Base-by-base conservation (phyloP, 805 yeast genomes). In the Starmerella cellae region DNA sequence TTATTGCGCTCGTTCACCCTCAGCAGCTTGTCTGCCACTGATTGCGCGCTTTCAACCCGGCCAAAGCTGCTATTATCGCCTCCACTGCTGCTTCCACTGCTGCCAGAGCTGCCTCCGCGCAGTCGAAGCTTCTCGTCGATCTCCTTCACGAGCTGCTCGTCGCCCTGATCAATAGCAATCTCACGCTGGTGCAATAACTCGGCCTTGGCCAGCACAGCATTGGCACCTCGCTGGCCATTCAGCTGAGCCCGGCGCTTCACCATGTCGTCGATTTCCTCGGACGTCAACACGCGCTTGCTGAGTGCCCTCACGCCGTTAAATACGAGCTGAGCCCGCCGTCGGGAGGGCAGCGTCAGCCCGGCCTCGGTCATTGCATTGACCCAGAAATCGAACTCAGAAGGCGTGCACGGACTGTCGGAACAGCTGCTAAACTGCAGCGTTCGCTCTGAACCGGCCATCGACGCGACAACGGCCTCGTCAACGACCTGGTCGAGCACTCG, bases 1-100 rank as follows among this genome's bases (percentile, higher is more conserved):
- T 94, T 73, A 61, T 91, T 91, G 55, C 95, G 75, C 54, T 81
- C 79, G 51, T 85, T 84, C 39, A 85, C 82, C n/a, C 40, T 37
- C 20, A 26, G 24, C 11, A 48, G 46, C 39, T 40, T 40, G 29
- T 41, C 42, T 9, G 32, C 37, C 28, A 30, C 40, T 3, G 36
- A 14, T 4, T 3, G 11, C 28, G 19, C 22, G 23, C n/a, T 10
- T n/a, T 24, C 22, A 5, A 23, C 38, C 5, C 17, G 3, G 30
- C 23, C 38, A 4, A 24, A 18, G 3, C 27, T 17, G 19, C 28
- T n/a, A n/a, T n/a, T n/a, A n/a, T n/a, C n/a, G 8, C 19, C 42
- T 3, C 29, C 14, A 18, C 32, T 5, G 23, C 18, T 16, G 31
- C 30, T 23, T 9, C 16, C 37, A 5, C 37, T 16, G n/a, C n/a